phyloP scores from a whole-genome alignment of 805 yeast genomes.

The Groenewaldozyma tartarivorans region DNA sequence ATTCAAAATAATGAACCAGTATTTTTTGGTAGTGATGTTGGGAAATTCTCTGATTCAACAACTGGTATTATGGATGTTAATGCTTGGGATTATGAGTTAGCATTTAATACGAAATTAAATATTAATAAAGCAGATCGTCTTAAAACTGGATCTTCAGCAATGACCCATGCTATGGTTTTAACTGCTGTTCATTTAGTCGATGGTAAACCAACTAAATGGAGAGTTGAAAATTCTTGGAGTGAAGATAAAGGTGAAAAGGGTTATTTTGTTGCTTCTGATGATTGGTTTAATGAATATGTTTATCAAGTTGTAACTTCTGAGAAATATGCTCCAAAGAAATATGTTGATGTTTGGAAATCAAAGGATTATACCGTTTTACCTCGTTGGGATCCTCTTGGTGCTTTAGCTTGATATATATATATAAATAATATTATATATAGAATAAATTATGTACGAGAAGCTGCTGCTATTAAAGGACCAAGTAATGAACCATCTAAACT shows the following conservation, averaged over 20 bases:
- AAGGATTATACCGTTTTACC: slow-evolving; percentile 46
- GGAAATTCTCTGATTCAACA: slow-evolving; percentile 54
- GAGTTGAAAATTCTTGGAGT: slow-evolving; percentile 77
- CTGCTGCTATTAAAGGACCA: slow-evolving; percentile 23
- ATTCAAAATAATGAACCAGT: slow-evolving; percentile 69
- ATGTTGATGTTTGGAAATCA: slow-evolving; percentile 32
- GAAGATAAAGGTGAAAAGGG: slow-evolving; percentile 59
- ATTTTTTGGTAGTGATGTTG: slow-evolving; percentile 84
- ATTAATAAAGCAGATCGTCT: slow-evolving; percentile 60
- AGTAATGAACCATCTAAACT: slow-evolving; percentile 17
- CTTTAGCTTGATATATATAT: slow-evolving; percentile 37
- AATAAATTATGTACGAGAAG: slow-evolving; percentile 7
- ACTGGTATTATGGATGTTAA: slow-evolving; percentile 62
- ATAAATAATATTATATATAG: neutral
- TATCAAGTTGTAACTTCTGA: slow-evolving; percentile 59
- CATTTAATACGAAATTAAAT: slow-evolving; percentile 30
- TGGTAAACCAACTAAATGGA: slow-evolving; percentile 56
- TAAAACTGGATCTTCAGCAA: slow-evolving; percentile 57
- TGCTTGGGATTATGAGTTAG: slow-evolving; percentile 55
- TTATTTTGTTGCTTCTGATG: slow-evolving; percentile 61
- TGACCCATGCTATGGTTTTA: slow-evolving; percentile 89
- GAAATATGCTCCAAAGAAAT: slow-evolving; percentile 36
- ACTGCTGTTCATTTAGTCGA: slow-evolving; percentile 72
- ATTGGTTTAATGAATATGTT: slow-evolving; percentile 65
- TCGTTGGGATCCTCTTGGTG: slow-evolving; percentile 76